Evolutionary conservation across 1,139 yeast genomes (phyloP), one percentile per base, ranked within the genome.

Genomic region (Arxiozyma slooffiae): DNA sequence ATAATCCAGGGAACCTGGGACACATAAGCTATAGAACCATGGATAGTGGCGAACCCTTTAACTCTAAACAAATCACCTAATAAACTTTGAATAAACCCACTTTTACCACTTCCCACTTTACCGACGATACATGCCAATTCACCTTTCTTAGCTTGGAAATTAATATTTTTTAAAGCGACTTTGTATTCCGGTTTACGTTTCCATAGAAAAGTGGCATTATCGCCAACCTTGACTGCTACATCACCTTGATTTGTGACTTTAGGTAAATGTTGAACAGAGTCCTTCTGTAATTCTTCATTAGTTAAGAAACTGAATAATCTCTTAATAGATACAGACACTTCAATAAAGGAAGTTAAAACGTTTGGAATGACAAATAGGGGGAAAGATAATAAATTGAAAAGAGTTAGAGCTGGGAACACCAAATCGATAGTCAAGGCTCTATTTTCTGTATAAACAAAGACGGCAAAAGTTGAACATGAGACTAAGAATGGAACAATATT

Each of bases 1-100:
- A 88, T 87, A 54, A 92, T 88, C 97, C 97, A 92, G 1, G 97
- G 81, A n/a, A 77, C 74, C 70, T 92, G 98, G 3, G 97, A 85
- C 43, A 86, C 96, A 68, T 90, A 92, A 0, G 97, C 97, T 42
- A 89, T 74, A 45, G 78, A 76, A 49, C 98, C 98, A 60, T 79
- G 83, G 36, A 85, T 77, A 38, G 73, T 73, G 3, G 87, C 94
- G 39, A 76, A 71, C 50, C 98, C 98, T 49, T 79, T 79, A 30
- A 83, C 75, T 67, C 86, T 85, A 68, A 85, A 82, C 56, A 90
- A 74, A 61, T 90, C 95, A 58, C 97, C 98, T 43, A 92, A 71
- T 41, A 89, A 72, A 21, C 95, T 81, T 67, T 87, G 95, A 57
- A 92, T 74, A 46, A 92, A 69, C 0, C 96, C 87, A 16, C 96